Base-by-base conservation (phyloP, 2,329 filamentous ascomycete species). In the Lizonia empirigonia region DNA sequence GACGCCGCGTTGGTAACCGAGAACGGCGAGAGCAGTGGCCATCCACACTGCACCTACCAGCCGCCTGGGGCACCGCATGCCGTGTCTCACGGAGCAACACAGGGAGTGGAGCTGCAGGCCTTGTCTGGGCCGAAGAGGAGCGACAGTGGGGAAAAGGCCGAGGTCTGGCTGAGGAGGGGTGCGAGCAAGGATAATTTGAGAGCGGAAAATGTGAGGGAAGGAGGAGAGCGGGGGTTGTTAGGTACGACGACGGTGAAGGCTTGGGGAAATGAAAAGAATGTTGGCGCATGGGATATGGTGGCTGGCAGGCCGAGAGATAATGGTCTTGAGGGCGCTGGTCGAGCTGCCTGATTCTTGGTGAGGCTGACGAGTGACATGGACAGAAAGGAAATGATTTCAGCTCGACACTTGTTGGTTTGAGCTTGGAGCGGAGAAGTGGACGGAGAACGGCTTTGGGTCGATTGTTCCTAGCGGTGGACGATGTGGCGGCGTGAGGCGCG, bases 91-190 rank as follows among this genome's bases (percentile, higher is more conserved):
- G 33, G 38, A 3, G 15, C 23, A 4, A 15, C 10, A 10, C 9
- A 8, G 2, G 33, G 33, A 3, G 33, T 37, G 23, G 33, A 38
- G 12, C 15, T 50, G 12, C n/a, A 38, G 15, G n/a, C 5, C 2
- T 2, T 50, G 18, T 19, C 56, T 16, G 34, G 55, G 5, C 44
- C 51, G 2, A 39, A 55, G 20, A 60, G 59, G 12, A 47, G 46
- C 8, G 58, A 54, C 19, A 57, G 36, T 16, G 57, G 50, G n/a
- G 55, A 62, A 3, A 56, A 50, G 34, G 56, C 58, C 10, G 55
- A 53, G 23, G 44, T 55, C 26, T 64, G 62, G 62, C 20, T 63
- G 33, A 37, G 19, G 46, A 38, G 16, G 24, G 46, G 46, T 8
- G 26, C 32, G 15, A 49, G 46, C 26, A 26, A 10, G 19, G 46